Conservation (phyloP, 768 basidiomycete genomes). For the Phallus indusiatus region DNA sequence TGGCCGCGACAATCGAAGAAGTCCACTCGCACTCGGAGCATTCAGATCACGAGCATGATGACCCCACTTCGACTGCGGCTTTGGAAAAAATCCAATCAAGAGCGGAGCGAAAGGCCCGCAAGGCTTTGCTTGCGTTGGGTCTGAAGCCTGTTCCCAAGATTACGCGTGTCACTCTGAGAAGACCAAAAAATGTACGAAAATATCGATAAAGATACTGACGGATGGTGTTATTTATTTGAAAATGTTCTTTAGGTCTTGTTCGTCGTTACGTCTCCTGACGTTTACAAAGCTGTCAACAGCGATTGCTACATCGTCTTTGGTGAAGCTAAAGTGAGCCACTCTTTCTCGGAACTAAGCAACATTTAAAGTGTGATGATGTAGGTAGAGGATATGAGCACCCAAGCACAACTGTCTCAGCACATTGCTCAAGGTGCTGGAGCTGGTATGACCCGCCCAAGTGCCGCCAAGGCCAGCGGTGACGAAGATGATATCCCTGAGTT, state of each 20-base stretch:
- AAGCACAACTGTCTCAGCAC: conserved; percentile 54
- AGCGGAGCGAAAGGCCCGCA: conserved; percentile 90
- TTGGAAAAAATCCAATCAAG: conserved; percentile 92
- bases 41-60: conserved; percentile 47
- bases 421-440: conserved; percentile 26
- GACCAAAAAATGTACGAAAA: conserved; percentile 75
- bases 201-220: background rate
- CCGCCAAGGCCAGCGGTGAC: conserved; percentile 40
- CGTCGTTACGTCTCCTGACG: conserved; percentile 88
- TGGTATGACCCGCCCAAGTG: conserved; percentile 19
- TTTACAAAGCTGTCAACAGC: conserved; percentile 95
- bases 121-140: conserved; percentile 84
- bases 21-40: conserved; percentile 47
- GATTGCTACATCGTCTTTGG: conserved; percentile 99
- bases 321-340: conserved; percentile 69
- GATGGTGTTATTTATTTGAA: background rate
- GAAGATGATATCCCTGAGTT: conserved; percentile 77
- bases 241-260: conserved; percentile 62
- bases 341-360: background rate
- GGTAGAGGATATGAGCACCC: conserved; percentile 84
- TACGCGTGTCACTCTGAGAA: conserved; percentile 87
- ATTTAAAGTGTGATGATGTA: conserved; percentile 18
- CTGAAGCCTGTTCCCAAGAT: conserved; percentile 89
- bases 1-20: conserved; percentile 71
- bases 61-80: conserved; percentile 74